Base-by-base conservation (phyloP, 495 filamentous ascomycete species). In the Extremus antarcticus region DNA sequence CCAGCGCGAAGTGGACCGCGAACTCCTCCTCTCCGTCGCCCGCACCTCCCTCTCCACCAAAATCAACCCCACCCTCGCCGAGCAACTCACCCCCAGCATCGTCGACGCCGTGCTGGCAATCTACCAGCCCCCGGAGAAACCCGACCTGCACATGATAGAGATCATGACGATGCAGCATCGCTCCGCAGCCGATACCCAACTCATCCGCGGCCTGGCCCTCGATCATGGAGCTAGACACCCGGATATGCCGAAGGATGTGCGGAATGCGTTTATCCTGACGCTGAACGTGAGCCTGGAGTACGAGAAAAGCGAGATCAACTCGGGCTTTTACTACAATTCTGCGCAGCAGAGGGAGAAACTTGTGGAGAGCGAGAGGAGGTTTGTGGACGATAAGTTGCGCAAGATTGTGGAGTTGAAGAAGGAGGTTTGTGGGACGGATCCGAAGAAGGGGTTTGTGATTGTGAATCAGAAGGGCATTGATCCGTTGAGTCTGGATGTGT, bases 111-210 rank as follows among this genome's bases (percentile, higher is more conserved):
- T 97, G 45, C 79, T 97, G 51, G 78, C 94, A 47, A 99, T 99
- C 68, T 90, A 95, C 73, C 77, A 86, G 65, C 70, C 89, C 24
- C 87, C 88, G 25, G 83, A 82, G 59, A 97, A 96, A 73, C 92
- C 92, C 45, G 92, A 99, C 69, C 71, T 99, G 58, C 91, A 97
- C 72, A 99, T 99, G 92, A 78, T 99, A 59, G 92, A 99, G 71
- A 96, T 99, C 61, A 97, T 97, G 94, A 96, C 94, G 67, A 99
- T 99, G 92, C 92, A 97, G 69, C 92, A 99, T 74, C 88, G 91
- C 54, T 87, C 86, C 38, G 91, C 92, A 46, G 86, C 92, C 11
- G 92, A 99, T 69, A 99, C 92, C 23, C 89, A 94, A 64, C 81
- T 99, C 41, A 95, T 99, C 65, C 81, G 84, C 57, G 92, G 92